phyloP scores from a whole-genome alignment of 2,329 filamentous ascomycete genomes.

The Xylariaceae sp. region DNA sequence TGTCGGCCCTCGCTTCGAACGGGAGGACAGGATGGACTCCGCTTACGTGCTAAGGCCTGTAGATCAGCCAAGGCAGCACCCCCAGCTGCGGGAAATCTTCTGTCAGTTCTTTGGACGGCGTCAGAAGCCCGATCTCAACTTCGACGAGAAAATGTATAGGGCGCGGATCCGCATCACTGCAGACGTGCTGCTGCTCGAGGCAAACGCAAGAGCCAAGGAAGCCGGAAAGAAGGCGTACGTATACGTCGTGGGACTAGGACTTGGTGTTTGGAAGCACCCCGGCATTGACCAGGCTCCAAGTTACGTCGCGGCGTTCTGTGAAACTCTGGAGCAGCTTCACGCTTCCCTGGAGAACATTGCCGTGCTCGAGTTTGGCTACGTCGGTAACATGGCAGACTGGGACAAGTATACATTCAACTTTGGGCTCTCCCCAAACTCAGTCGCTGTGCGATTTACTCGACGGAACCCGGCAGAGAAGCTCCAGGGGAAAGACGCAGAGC shows the following conservation, averaged over 20 bases:
- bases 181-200: conserved; percentile 29
- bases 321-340: conserved; percentile 13
- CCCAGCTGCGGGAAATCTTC: conserved; percentile 21
- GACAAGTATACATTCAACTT: conserved; percentile 3
- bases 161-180: conserved; percentile 24
- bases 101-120: conserved; percentile 19
- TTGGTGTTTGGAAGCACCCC: conserved; percentile 30
- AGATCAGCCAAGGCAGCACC: conserved; percentile 13
- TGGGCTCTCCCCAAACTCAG: conserved; percentile 2
- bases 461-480: conserved; percentile 26
- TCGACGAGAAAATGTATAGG: conserved; percentile 24
- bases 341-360: conserved; percentile 15
- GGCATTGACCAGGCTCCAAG: conserved; percentile 12
- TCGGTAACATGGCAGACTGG: conserved; percentile 9
- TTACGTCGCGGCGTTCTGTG: conserved; percentile 22
- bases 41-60: conserved; percentile 10
- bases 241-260: conserved; percentile 30
- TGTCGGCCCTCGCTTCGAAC: conserved; percentile 31
- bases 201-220: conserved; percentile 21
- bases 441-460: conserved; percentile 22
- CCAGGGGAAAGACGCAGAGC: conserved; percentile 6
- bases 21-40: conserved; percentile 27
- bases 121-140: conserved; percentile 1
- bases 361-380: conserved; percentile 25
- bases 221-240: conserved; percentile 24